These are phyloP conservation scores for Warburgia ugandensis DNA, from an alignment of 164 flowering plant species.

Conservation along the genomic window DNA sequence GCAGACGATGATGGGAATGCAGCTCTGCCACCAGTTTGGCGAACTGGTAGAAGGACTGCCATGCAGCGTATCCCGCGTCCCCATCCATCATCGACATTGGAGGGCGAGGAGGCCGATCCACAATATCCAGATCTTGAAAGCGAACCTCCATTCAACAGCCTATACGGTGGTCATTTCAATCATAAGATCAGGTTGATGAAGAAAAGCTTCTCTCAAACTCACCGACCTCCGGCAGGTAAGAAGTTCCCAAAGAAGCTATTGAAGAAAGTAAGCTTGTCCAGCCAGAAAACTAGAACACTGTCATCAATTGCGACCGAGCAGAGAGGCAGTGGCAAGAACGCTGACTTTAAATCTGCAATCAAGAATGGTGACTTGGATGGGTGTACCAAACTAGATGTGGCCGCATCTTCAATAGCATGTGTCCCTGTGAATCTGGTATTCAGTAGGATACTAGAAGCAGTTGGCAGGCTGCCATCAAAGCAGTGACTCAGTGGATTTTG, in stretches of 20 bases:
- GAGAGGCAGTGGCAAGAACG: conserved; percentile 16
- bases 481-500: conserved; percentile 23
- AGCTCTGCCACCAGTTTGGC: conserved; percentile 63
- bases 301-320: conserved; percentile 65
- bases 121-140: conserved; percentile 33
- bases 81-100: conserved; percentile 35
- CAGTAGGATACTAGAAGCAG: conserved; percentile 85
- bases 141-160: conserved; percentile 22
- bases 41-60: conserved; percentile 82
- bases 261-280: conserved; percentile 47
- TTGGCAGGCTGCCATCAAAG: conserved; percentile 53
- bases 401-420: conserved; percentile 60
- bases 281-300: conserved; percentile 70
- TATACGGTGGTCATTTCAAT: conserved; percentile 17
- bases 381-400: conserved; percentile 37
- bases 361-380: conserved; percentile 25
- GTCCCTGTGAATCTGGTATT: conserved; percentile 84
- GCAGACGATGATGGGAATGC: conserved; percentile 32
- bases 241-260: conserved; percentile 37
- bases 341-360: conserved; percentile 13
- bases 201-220: conserved; percentile 20
- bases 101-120: conserved; percentile 30
- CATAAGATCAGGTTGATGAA: conserved; percentile 18
- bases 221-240: conserved; percentile 24
- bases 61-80: conserved; percentile 72